These are phyloP conservation scores for Alopecurus myosuroides DNA, from an alignment of 176 grass and related monocot species.

Conservation along the genomic window DNA sequence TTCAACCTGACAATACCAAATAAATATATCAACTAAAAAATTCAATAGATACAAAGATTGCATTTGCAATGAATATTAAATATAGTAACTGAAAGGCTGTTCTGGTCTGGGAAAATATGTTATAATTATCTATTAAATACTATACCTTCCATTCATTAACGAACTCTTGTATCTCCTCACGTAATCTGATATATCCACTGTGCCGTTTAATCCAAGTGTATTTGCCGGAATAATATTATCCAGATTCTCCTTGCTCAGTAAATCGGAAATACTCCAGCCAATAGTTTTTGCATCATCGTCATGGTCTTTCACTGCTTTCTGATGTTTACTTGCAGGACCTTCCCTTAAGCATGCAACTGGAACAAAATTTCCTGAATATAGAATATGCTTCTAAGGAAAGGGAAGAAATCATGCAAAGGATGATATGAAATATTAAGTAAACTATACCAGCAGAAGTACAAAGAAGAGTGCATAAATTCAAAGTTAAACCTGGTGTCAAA, in stretches of 20 bases:
- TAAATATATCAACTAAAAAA: neutral
- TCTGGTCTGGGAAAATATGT: neutral
- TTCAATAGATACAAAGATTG: neutral
- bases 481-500: conserved; percentile 64
- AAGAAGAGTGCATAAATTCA: conserved; percentile 39
- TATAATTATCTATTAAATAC: conserved; percentile 20
- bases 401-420: conserved; percentile 2
- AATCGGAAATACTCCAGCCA: conserved; percentile 31
- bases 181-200: conserved; percentile 46
- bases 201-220: conserved; percentile 36
- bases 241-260: conserved; percentile 40
- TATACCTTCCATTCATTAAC: conserved; percentile 77
- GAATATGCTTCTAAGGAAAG: conserved; percentile 28
- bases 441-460: conserved; percentile 23
- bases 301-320: conserved; percentile 41
- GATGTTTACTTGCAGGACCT: conserved; percentile 52
- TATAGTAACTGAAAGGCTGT: neutral
- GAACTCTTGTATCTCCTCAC: conserved; percentile 65
- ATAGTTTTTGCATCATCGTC: conserved; percentile 28
- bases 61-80: conserved; percentile 15
- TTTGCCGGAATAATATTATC: conserved; percentile 30
- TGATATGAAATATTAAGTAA: conserved; percentile 16
- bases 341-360: conserved; percentile 63
- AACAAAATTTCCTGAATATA: conserved; percentile 40
- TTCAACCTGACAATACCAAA: conserved; percentile 57